These are phyloP conservation scores for Lipomyces kockii DNA, from an alignment of 805 yeast species.

Conservation along the genomic window DNA sequence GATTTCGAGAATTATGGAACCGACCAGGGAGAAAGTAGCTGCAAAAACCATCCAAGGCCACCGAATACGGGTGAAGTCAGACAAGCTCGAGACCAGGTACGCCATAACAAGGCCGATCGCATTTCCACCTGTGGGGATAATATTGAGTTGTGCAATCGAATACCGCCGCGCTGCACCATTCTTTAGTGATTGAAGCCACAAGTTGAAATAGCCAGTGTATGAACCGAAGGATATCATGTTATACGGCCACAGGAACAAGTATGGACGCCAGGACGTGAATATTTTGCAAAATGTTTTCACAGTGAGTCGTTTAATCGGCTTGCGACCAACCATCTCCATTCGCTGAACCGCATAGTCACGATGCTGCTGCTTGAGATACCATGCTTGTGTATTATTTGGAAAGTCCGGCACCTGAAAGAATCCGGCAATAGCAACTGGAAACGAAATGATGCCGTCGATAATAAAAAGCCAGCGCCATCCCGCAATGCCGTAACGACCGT, in stretches of 20 bases:
- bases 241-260: slow-evolving; percentile 28
- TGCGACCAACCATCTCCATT: slow-evolving; percentile 22
- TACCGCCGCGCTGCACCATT: slow-evolving; percentile 21
- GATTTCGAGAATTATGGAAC: slow-evolving; percentile 13
- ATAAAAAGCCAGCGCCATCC: slow-evolving; percentile 59
- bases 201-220: slow-evolving; percentile 22
- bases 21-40: slow-evolving; percentile 3
- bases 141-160: slow-evolving; percentile 42
- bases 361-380: slow-evolving; percentile 14
- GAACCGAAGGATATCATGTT: slow-evolving; percentile 18
- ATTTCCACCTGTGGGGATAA: slow-evolving; percentile 45
- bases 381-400: slow-evolving; percentile 18
- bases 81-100: slow-evolving; percentile 40
- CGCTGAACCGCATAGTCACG: slow-evolving; percentile 19
- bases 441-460: slow-evolving; percentile 59
- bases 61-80: slow-evolving; percentile 43
- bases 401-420: slow-evolving; percentile 23
- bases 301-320: slow-evolving; percentile 16
- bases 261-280: slow-evolving; percentile 16
- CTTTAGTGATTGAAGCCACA: slow-evolving; percentile 43
- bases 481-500: slow-evolving; percentile 13
- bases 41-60: slow-evolving; percentile 39
- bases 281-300: slow-evolving; percentile 2
- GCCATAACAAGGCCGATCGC: slow-evolving; percentile 36
- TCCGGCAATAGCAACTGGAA: slow-evolving; percentile 49